phyloP scores from a whole-genome alignment of 1,284 basidiomycete species.

The Austroboletus niveus region DNA sequence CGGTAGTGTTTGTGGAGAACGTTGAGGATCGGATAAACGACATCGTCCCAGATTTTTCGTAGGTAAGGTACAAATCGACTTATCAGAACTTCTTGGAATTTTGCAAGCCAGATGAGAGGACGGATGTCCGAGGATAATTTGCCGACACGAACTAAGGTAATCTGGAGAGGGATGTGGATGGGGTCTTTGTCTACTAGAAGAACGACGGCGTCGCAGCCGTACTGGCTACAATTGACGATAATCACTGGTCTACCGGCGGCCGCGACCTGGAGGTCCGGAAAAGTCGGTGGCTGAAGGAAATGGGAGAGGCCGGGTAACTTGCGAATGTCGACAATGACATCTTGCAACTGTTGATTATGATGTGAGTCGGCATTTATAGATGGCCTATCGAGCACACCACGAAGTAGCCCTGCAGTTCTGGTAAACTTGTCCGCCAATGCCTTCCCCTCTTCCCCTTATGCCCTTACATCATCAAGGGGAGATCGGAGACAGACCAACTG shows the following conservation, averaged over 20 bases:
- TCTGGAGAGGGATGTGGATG: constrained; percentile 12
- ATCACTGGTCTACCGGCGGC: constrained; percentile 32
- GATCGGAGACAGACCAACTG: no score
- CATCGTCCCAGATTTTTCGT: constrained; percentile 23
- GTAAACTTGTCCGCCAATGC: neutral
- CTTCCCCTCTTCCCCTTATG: neutral
- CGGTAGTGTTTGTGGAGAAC: no score
- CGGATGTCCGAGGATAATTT: neutral
- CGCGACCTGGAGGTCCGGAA: constrained; percentile 4
- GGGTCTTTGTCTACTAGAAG: constrained; percentile 4
- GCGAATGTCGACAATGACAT: neutral
- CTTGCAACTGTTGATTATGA: neutral
- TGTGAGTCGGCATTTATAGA: neutral
- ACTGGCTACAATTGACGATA: constrained; percentile 8
- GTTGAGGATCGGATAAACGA: constrained; percentile 5
- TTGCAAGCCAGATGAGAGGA: neutral
- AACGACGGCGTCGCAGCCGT: constrained; percentile 15
- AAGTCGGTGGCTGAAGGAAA: neutral
- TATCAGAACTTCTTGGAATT: neutral
- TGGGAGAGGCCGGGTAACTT: neutral
- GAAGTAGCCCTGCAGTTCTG: neutral
- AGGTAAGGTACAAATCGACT: constrained; percentile 10
- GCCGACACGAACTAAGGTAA: neutral
- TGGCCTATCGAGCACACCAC: neutral
- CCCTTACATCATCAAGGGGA: no score